Evolutionary conservation across 352 stramenopile species (phyloP).

Genomic region (Phytophthora fragariae): DNA sequence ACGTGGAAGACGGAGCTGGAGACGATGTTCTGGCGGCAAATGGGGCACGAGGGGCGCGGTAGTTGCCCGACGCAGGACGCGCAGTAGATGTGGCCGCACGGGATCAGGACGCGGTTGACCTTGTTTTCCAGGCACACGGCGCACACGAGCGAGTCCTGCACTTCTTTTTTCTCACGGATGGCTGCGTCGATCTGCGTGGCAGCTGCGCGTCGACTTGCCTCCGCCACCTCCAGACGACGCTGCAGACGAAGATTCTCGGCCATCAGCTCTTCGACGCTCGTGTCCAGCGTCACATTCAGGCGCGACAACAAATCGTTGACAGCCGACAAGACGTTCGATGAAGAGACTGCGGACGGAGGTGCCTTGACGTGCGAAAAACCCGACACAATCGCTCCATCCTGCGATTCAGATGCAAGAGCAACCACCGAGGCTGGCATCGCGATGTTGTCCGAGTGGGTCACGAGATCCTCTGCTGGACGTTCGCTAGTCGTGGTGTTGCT

Average conservation of each 20-base stretch:
- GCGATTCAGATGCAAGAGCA: slow-evolving; percentile 19
- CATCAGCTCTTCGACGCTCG: slow-evolving; percentile 71
- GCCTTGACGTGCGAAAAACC: slow-evolving; percentile 8
- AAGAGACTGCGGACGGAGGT: slow-evolving; percentile 27
- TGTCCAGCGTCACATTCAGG: slow-evolving; percentile 76
- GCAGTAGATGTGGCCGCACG: slow-evolving; percentile 88
- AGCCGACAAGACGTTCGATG: slow-evolving; percentile 67
- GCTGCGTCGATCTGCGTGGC: slow-evolving; percentile 70
- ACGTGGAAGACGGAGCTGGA: slow-evolving; percentile 76
- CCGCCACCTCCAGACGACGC: slow-evolving; percentile 64
- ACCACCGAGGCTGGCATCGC: slow-evolving; percentile 39
- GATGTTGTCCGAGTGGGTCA: neutral
- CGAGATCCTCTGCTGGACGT: neutral
- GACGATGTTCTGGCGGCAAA: slow-evolving; percentile 71
- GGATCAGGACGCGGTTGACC: slow-evolving; percentile 84
- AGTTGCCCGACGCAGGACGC: slow-evolving; percentile 66
- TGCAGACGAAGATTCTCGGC: slow-evolving; percentile 71
- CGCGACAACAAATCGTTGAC: slow-evolving; percentile 80
- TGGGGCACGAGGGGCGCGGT: slow-evolving; percentile 68
- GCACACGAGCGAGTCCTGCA: slow-evolving; percentile 77
- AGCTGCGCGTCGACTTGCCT: slow-evolving; percentile 67
- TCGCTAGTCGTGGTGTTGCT: neutral
- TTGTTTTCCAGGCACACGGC: slow-evolving; percentile 85
- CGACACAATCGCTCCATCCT: slow-evolving; percentile 25
- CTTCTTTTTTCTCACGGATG: slow-evolving; percentile 78